Evolutionary conservation across 2,329 filamentous ascomycete genomes (phyloP).

Genomic region (Aotearoamyces nothofagi): DNA sequence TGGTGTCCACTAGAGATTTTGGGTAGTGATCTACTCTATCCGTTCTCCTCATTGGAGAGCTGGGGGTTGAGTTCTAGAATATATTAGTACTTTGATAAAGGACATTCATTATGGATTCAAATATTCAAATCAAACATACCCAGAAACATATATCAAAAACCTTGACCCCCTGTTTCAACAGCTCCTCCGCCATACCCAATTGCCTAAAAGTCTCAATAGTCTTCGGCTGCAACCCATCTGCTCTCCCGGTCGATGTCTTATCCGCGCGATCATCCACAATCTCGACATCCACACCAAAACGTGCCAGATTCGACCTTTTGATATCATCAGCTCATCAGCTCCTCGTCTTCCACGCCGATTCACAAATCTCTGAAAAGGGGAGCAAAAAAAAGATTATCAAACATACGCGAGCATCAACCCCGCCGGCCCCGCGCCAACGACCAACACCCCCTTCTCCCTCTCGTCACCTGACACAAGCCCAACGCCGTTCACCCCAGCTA

Average conservation of each 20-base stretch:
- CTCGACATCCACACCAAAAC: conserved; percentile 49
- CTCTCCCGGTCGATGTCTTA: conserved; percentile 44
- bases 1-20: conserved; percentile 12
- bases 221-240: conserved; percentile 46
- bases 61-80: conserved; percentile 8
- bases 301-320: conserved; percentile 41
- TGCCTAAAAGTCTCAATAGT: conserved; percentile 49
- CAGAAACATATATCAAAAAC: conserved; percentile 43
- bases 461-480: no score
- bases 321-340: no score
- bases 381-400: no score
- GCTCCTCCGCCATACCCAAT: conserved; percentile 36
- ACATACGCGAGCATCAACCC: conserved; percentile 25
- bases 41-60: conserved; percentile 8
- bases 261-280: conserved; percentile 55
- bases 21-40: conserved; percentile 23
- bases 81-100: conserved; percentile 33
- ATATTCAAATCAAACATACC: conserved; percentile 38
- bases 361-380: no score
- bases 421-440: conserved; percentile 27
- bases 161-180: conserved; percentile 41
- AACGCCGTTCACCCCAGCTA: no score
- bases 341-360: no score
- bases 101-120: conserved; percentile 26
- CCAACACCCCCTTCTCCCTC: no score